Conservation (phyloP, 371 early-diverging fungal species). For the Mucor piriformis region DNA sequence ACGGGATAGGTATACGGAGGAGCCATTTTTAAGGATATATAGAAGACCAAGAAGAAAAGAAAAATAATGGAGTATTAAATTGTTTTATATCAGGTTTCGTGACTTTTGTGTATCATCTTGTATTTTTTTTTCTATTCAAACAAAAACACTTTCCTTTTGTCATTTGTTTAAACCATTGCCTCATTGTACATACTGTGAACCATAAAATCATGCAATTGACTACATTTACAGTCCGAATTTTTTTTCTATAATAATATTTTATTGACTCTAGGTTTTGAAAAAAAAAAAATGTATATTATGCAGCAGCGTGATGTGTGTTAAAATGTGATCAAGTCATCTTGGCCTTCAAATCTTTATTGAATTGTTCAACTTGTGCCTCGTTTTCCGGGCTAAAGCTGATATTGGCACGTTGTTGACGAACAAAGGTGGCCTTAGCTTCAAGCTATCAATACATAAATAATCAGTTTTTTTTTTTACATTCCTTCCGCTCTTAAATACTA, state of each 20-base stretch:
- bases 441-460: slow-evolving; percentile 31
- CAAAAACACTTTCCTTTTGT: no score
- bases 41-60: background rate
- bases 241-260: no score
- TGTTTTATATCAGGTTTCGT: no score
- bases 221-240: no score
- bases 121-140: no score
- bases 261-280: no score
- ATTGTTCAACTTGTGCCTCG: slow-evolving; percentile 50
- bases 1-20: slow-evolving; percentile 56
- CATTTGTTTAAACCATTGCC: no score
- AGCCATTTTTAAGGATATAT: slow-evolving; percentile 30
- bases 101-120: no score
- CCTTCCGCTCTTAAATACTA: background rate
- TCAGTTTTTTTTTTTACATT: background rate
- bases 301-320: no score
- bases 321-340: slow-evolving; percentile 20
- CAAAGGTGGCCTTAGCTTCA: slow-evolving; percentile 68
- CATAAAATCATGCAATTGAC: no score
- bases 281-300: no score
- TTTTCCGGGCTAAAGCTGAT: slow-evolving; percentile 75
- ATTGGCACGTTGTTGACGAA: slow-evolving; percentile 61
- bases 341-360: slow-evolving; percentile 39
- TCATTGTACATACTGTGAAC: no score
- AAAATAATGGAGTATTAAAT: background rate